Percentiles rank a stretch among this genome's conserved stretches.
Evolutionary conservation across 2,329 filamentous ascomycete genomes (phyloP).

Genomic region (Epichloe festucae): DNA sequence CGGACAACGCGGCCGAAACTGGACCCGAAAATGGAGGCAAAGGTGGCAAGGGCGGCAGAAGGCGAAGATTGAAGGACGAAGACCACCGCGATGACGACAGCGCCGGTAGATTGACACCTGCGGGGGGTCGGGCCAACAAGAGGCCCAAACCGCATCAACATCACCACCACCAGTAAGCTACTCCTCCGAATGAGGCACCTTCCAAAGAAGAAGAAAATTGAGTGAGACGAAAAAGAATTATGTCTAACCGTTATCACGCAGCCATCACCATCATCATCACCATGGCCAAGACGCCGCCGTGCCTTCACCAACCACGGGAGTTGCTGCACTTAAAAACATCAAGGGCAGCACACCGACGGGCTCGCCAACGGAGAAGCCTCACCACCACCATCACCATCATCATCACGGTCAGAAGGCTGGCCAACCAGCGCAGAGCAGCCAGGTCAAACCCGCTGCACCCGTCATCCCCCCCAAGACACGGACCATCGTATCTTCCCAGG

Average conservation of each 20-base stretch:
- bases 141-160: constrained; percentile 54
- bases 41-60: constrained; percentile 34
- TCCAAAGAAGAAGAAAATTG: background rate
- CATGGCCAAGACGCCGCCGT: constrained; percentile 35
- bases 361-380: constrained; percentile 30
- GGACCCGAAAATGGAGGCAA: constrained; percentile 27
- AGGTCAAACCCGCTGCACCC: constrained; percentile 14
- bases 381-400: constrained; percentile 36
- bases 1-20: constrained; percentile 30
- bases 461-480: constrained; percentile 46
- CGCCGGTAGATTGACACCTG: constrained; percentile 48
- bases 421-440: constrained; percentile 12
- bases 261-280: constrained; percentile 46
- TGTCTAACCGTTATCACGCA: constrained; percentile 13
- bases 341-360: constrained; percentile 33
- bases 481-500: constrained; percentile 53
- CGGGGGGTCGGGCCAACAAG: constrained; percentile 44
- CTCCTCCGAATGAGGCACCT: background rate
- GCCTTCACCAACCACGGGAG: constrained; percentile 27
- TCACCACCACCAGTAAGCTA: constrained; percentile 53
- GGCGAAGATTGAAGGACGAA: constrained; percentile 67
- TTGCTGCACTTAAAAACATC: constrained; percentile 34
- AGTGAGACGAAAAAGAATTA: background rate
- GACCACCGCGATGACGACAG: constrained; percentile 55
- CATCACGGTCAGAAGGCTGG: constrained; percentile 24